Base-by-base conservation (phyloP, 805 yeast genomes). In the Lipomyces spencermartinsiae region DNA sequence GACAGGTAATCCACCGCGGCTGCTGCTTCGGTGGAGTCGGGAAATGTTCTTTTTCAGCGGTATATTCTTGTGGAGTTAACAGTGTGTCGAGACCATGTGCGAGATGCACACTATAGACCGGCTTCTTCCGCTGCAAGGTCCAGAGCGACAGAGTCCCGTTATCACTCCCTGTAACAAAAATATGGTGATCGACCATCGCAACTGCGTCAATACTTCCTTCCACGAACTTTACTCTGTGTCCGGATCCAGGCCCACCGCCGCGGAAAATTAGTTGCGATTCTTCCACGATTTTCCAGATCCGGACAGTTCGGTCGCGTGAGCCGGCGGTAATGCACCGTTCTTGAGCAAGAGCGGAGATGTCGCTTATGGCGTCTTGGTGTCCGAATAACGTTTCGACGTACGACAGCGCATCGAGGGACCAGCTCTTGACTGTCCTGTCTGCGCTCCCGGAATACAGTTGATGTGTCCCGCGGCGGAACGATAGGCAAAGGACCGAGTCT, bases 281-380 rank as follows among this genome's bases (percentile, higher is more conserved):
- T 75, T 95, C 99, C 33, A 97, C 87, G 72, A 95, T 92, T 78
- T 95, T 95, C 99, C 99, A 95, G 74, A 91, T 82, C 89, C 96
- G 90, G 9, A 94, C 97, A 4, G 97, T 91, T 75, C 96, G 88
- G 80, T 95, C 99, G 74, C 98, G 87, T 2, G 97, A 84, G 19
- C 99, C 99, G 39, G 94, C 98, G 33, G 97, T 92, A 19, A 95
- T 93, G 82, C 99, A 95, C 67, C 97, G 87, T 76, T 95, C 98
- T 78, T 88, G 88, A 9, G 86, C 86, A 69, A 95, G 81, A 0
- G 98, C 92, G 29, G 92, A 81, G 63, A 95, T 89, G 75, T 89
- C 98, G 56, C 86, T 84, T 58, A 94, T 93, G 64, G 86, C 82
- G 76, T 95, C 99, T 80, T 95, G 98, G 79, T 95, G 99, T 1